A percentile compares a stretch with the other conserved stretches of the same genome.
Evolutionary conservation across 306 rosid species (phyloP).

Genomic region (Trichosanthes cucumerina): DNA sequence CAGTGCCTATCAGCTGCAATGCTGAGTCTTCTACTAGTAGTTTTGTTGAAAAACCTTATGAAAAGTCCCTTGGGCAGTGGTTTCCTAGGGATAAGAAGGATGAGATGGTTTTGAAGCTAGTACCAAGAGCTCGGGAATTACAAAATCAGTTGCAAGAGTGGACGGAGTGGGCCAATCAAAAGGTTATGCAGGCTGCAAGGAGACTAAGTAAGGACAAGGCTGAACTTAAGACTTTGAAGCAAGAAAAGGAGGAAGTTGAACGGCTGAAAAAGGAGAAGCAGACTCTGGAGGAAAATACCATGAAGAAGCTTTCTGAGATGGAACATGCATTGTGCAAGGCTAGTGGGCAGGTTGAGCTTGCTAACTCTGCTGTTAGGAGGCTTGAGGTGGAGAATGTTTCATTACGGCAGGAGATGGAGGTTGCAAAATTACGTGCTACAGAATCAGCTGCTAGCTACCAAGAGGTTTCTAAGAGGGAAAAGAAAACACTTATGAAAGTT

Average conservation of each 20-base stretch:
- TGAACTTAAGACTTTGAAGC: constrained; percentile 62
- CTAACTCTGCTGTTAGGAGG: constrained; percentile 63
- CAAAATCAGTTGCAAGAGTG: constrained; percentile 81
- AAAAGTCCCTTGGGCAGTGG: constrained; percentile 49
- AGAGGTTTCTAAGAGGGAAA: constrained; percentile 75
- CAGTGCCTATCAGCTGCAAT: constrained; percentile 29
- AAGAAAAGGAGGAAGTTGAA: constrained; percentile 87
- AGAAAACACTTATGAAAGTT: constrained; percentile 44
- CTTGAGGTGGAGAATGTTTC: constrained; percentile 70
- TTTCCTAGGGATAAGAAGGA: constrained; percentile 66
- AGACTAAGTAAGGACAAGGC: constrained; percentile 79
- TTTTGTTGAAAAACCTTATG: constrained; percentile 41
- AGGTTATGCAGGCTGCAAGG: constrained; percentile 94
- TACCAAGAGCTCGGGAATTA: constrained; percentile 60
- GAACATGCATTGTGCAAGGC: constrained; percentile 78
- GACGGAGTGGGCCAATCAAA: constrained; percentile 95
- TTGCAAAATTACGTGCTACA: constrained; percentile 49
- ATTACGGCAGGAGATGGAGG: constrained; percentile 78
- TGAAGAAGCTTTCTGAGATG: constrained; percentile 88
- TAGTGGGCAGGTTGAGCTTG: constrained; percentile 72
- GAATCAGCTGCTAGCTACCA: constrained; percentile 77
- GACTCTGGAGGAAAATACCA: constrained; percentile 63
- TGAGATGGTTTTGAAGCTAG: constrained; percentile 64
- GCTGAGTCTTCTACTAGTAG: constrained; percentile 28
- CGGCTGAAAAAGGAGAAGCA: constrained; percentile 77